Conservation (phyloP, 768 basidiomycete genomes). For the Termitomyces sp. region DNA sequence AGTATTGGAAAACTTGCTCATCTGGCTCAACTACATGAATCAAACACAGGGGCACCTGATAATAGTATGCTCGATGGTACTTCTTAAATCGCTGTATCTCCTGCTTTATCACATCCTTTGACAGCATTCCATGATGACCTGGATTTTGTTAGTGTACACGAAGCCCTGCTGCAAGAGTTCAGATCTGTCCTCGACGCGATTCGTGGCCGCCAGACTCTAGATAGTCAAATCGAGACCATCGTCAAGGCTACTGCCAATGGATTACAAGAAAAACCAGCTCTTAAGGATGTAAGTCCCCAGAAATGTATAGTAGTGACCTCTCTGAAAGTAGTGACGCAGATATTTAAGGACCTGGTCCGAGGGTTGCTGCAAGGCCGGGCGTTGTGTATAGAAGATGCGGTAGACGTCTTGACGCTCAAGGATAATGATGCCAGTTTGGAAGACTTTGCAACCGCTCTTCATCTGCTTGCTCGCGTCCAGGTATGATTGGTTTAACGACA, state of each 20-base stretch:
- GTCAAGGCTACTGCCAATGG: constrained; percentile 45
- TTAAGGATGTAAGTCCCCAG: constrained; percentile 38
- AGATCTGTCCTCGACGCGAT: constrained; percentile 37
- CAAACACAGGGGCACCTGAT: constrained; percentile 32
- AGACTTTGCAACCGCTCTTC: constrained; percentile 66
- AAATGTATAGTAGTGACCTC: not conserved
- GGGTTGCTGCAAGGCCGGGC: constrained; percentile 70
- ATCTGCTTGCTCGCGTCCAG: constrained; percentile 51
- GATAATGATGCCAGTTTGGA: constrained; percentile 58
- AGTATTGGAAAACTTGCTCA: constrained; percentile 87
- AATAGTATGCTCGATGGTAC: constrained; percentile 53
- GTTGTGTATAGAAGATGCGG: constrained; percentile 70
- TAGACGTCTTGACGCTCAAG: constrained; percentile 83
- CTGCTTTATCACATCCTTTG: constrained; percentile 1
- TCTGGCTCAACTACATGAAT: constrained; percentile 71
- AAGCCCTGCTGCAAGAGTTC: constrained; percentile 60
- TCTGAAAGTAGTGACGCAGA: constrained; percentile 26
- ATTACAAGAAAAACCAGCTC: constrained; percentile 41
- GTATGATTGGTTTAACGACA: constrained; percentile 26
- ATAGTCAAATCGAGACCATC: constrained; percentile 63
- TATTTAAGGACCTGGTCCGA: constrained; percentile 66
- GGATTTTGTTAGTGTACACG: constrained; percentile 84
- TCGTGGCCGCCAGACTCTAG: constrained; percentile 59
- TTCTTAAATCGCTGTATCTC: constrained; percentile 5
- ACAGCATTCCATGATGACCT: constrained; percentile 81